These are phyloP conservation scores for Ascodesmis nigricans DNA, from an alignment of 495 filamentous ascomycete species.

Conservation along the genomic window DNA sequence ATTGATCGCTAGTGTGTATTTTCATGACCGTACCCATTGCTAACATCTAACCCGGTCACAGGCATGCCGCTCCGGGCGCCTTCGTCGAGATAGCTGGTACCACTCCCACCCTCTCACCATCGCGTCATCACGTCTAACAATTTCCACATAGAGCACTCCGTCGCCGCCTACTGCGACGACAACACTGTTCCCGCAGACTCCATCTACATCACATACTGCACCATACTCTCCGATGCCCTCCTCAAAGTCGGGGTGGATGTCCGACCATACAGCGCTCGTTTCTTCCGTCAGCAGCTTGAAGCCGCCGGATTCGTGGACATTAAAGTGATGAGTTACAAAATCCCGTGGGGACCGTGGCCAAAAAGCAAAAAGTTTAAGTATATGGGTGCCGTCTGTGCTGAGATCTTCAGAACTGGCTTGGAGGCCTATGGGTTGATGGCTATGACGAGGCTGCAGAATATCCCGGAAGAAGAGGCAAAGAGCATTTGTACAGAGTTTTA, in stretches of 20 bases:
- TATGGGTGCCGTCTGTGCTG: constrained; percentile 8
- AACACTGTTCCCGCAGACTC: constrained; percentile 3
- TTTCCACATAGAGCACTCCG: constrained; percentile 26
- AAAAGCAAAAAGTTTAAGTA: constrained; percentile 15
- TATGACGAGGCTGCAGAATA: constrained; percentile 14
- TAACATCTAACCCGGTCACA: too few relatives aligned
- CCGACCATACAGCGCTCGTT: too few relatives aligned
- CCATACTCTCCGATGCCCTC: too few relatives aligned
- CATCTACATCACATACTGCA: too few relatives aligned
- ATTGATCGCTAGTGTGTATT: too few relatives aligned
- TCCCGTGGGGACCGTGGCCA: constrained; percentile 14
- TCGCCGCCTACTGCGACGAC: background rate
- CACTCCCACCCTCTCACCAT: too few relatives aligned
- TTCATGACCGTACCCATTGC: too few relatives aligned
- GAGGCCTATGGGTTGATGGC: constrained; percentile 15
- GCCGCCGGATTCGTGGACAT: background rate
- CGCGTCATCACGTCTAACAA: too few relatives aligned
- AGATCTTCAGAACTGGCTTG: constrained; percentile 7
- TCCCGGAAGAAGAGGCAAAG: constrained; percentile 8
- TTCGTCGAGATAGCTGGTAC: constrained; percentile 43
- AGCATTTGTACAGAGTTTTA: too few relatives aligned
- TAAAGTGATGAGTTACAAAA: constrained; percentile 1
- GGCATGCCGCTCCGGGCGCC: constrained; percentile 41
- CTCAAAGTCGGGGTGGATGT: too few relatives aligned
- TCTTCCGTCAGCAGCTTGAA: background rate